Evolutionary conservation across 2,329 filamentous ascomycete genomes (phyloP).

Genomic region (Aspergillus tubingensis): DNA sequence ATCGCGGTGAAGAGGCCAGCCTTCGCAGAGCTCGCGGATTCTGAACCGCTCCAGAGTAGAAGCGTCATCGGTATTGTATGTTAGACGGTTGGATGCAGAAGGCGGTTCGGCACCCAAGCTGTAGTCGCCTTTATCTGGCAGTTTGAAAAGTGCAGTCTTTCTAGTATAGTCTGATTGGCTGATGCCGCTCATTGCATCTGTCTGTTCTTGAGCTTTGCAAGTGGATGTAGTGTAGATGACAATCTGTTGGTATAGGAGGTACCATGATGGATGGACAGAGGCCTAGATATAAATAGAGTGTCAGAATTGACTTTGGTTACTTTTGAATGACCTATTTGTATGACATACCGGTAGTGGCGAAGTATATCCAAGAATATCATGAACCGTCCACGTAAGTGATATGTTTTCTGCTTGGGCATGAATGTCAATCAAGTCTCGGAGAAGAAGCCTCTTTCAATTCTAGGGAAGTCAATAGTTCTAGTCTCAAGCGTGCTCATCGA

Average conservation of each 20-base stretch:
- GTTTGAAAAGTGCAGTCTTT: not conserved
- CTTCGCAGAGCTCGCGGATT: slow-evolving; percentile 8
- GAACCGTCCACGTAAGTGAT: too few relatives aligned
- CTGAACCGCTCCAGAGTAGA: slow-evolving; percentile 2
- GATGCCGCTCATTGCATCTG: not conserved
- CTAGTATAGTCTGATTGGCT: not conserved
- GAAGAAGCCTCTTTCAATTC: too few relatives aligned
- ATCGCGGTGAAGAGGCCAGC: slow-evolving; percentile 10
- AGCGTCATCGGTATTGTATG: not conserved
- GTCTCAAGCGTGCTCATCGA: too few relatives aligned
- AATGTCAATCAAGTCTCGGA: too few relatives aligned
- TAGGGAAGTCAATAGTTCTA: too few relatives aligned
- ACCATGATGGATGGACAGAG: not conserved
- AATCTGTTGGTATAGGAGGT: not conserved
- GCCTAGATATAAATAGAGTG: too few relatives aligned
- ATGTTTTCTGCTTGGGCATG: too few relatives aligned
- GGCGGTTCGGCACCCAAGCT: not conserved
- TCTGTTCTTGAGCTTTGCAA: not conserved
- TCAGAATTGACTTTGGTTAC: too few relatives aligned
- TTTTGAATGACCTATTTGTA: too few relatives aligned
- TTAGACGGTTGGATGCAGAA: not conserved
- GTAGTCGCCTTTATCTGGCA: not conserved
- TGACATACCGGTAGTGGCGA: too few relatives aligned
- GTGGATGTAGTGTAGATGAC: not conserved
- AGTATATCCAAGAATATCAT: too few relatives aligned